Evolutionary conservation across 2,329 filamentous ascomycete genomes (phyloP).

Genomic region (Phaeosphaeria sp.): DNA sequence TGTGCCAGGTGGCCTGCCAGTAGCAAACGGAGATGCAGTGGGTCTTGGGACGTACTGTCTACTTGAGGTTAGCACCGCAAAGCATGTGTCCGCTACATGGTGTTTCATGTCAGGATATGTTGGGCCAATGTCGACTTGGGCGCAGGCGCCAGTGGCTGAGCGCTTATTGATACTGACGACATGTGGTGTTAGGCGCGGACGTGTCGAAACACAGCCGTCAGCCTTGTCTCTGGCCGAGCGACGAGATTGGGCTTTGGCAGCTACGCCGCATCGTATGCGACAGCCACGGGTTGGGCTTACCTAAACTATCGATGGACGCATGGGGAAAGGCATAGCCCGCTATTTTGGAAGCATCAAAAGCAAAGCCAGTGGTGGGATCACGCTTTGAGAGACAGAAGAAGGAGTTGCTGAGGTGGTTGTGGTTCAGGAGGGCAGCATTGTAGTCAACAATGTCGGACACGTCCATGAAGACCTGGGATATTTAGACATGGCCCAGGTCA

Average conservation of each 20-base stretch:
- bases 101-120: not conserved
- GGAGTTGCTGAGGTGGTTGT: slow-evolving; percentile 66
- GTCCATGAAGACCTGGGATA: slow-evolving; percentile 70
- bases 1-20: slow-evolving; percentile 83
- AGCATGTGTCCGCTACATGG: not conserved
- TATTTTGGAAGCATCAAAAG: slow-evolving; percentile 73
- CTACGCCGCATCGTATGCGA: slow-evolving; percentile 12
- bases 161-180: not conserved
- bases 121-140: not conserved
- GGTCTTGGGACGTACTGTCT: slow-evolving; percentile 31
- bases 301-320: slow-evolving; percentile 13
- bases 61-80: slow-evolving; percentile 19
- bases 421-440: slow-evolving; percentile 76
- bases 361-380: slow-evolving; percentile 81
- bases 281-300: slow-evolving; percentile 24
- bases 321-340: slow-evolving; percentile 68
- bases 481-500: slow-evolving; percentile 3
- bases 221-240: slow-evolving; percentile 4
- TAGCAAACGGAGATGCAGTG: slow-evolving; percentile 66
- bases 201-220: slow-evolving; percentile 4
- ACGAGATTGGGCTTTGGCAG: not conserved
- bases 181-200: slow-evolving; percentile 1
- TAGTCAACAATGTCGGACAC: slow-evolving; percentile 86
- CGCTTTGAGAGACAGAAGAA: slow-evolving; percentile 79
- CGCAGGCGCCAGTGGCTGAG: not conserved